Conservation (phyloP, 169 alveolate species). For the Plasmodium vivax region DNA sequence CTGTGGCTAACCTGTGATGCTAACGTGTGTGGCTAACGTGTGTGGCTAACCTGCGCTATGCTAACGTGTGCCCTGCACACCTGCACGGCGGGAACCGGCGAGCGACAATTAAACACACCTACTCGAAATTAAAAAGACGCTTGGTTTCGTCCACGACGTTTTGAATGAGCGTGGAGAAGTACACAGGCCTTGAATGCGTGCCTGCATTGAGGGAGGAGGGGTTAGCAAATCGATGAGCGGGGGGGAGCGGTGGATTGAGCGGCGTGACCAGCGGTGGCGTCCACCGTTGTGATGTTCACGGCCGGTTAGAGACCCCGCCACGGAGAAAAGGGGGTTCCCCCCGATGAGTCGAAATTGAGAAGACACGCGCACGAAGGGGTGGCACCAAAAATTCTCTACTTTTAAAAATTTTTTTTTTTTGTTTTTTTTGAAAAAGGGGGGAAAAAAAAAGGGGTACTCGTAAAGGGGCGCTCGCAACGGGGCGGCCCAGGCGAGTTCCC, state of each 20-base stretch:
- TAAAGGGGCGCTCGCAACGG: neutral
- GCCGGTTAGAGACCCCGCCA: neutral
- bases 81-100: neutral
- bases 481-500: neutral
- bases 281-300: neutral
- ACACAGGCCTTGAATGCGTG: constrained; percentile 70
- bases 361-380: neutral
- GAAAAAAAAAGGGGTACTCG: neutral
- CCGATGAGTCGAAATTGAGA: neutral
- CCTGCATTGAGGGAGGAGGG: constrained; percentile 47
- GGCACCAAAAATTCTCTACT: neutral
- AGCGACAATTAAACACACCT: neutral
- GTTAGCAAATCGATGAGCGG: neutral
- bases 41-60: too few relatives aligned
- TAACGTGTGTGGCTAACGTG: too few relatives aligned
- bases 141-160: constrained; percentile 16
- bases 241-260: too few relatives aligned
- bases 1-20: neutral
- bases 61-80: neutral
- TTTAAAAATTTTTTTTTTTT: too few relatives aligned
- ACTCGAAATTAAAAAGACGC: constrained; percentile 35
- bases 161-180: constrained; percentile 33
- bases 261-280: neutral
- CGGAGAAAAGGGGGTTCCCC: neutral
- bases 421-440: neutral